phyloP scores from a whole-genome alignment of 352 stramenopile species.

The Poterioochromonas sp. region DNA sequence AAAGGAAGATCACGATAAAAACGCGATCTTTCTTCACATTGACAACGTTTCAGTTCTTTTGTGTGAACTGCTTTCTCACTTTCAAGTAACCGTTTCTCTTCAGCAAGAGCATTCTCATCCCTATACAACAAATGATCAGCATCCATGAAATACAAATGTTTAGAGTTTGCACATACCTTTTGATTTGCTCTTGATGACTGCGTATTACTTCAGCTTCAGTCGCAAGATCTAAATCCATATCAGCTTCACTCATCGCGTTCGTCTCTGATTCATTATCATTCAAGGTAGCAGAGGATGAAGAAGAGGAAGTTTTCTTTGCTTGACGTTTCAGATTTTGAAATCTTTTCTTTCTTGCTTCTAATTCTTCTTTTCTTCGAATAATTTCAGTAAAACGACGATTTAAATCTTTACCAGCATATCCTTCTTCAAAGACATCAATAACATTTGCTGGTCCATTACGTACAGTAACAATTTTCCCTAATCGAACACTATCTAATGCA shows the following conservation, averaged over 20 bases:
- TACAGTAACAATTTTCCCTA: slow-evolving; percentile 34
- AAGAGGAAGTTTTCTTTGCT: slow-evolving; percentile 34
- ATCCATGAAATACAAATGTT: slow-evolving; percentile 38
- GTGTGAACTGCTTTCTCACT: slow-evolving; percentile 55
- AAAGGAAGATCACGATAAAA: slow-evolving; percentile 53
- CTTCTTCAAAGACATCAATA: slow-evolving; percentile 42
- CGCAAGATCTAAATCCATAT: slow-evolving; percentile 36
- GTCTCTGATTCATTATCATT: slow-evolving; percentile 12
- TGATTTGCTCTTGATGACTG: slow-evolving; percentile 52
- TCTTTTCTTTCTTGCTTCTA: slow-evolving; percentile 34
- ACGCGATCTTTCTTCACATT: slow-evolving; percentile 60
- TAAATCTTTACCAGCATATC: slow-evolving; percentile 36
- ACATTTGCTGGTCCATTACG: slow-evolving; percentile 31
- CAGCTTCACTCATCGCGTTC: not conserved
- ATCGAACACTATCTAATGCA: slow-evolving; percentile 29
- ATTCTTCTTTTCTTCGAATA: slow-evolving; percentile 36
- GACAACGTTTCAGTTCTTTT: slow-evolving; percentile 55
- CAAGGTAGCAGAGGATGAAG: not conserved
- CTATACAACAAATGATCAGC: not conserved
- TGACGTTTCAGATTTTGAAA: slow-evolving; percentile 36
- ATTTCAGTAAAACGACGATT: slow-evolving; percentile 31
- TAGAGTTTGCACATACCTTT: too few relatives aligned
- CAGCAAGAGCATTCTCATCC: slow-evolving; percentile 42
- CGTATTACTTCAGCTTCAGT: slow-evolving; percentile 44
- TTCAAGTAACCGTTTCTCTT: slow-evolving; percentile 56